These are phyloP conservation scores for Akanthomyces lecanii DNA, from an alignment of 2,329 filamentous ascomycete genomes.

Conservation along the genomic window DNA sequence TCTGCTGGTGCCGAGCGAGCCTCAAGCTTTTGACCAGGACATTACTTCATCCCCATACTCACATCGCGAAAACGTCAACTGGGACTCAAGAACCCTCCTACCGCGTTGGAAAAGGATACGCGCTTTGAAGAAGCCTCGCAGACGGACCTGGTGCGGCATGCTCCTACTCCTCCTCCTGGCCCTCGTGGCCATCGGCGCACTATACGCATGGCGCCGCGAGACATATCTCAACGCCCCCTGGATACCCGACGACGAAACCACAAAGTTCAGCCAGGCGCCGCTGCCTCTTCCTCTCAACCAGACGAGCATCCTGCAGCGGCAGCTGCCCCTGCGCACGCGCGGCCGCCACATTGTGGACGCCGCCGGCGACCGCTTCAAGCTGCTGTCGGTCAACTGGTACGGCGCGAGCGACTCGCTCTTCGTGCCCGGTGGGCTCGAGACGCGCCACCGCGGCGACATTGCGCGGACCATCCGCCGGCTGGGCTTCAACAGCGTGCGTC, in stretches of 20 bases:
- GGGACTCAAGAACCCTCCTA: neutral
- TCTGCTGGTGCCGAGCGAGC: neutral
- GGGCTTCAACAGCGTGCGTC: slow-evolving; percentile 66
- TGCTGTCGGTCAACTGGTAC: slow-evolving; percentile 67
- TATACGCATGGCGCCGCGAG: slow-evolving; percentile 44
- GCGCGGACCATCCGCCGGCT: slow-evolving; percentile 55
- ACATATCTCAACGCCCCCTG: slow-evolving; percentile 41
- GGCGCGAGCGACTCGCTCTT: slow-evolving; percentile 64
- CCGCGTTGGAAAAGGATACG: neutral
- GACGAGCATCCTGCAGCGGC: slow-evolving; percentile 43
- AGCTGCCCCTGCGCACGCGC: slow-evolving; percentile 54
- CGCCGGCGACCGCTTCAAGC: slow-evolving; percentile 53
- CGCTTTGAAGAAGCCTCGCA: neutral
- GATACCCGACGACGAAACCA: slow-evolving; percentile 45
- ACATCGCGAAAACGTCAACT: neutral
- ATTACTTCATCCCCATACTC: neutral
- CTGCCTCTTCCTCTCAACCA: slow-evolving; percentile 41
- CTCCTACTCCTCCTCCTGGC: neutral
- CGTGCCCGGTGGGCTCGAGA: slow-evolving; percentile 59
- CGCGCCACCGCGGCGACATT: slow-evolving; percentile 58
- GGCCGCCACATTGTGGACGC: slow-evolving; percentile 60
- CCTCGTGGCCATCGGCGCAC: neutral
- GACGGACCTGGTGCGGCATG: neutral
- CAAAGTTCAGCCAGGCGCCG: slow-evolving; percentile 45
- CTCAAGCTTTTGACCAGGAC: neutral